A percentile compares a stretch with the other conserved stretches of the same genome.
Conservation (phyloP, 257 asterid genomes). For the Solanum pennellii region DNA sequence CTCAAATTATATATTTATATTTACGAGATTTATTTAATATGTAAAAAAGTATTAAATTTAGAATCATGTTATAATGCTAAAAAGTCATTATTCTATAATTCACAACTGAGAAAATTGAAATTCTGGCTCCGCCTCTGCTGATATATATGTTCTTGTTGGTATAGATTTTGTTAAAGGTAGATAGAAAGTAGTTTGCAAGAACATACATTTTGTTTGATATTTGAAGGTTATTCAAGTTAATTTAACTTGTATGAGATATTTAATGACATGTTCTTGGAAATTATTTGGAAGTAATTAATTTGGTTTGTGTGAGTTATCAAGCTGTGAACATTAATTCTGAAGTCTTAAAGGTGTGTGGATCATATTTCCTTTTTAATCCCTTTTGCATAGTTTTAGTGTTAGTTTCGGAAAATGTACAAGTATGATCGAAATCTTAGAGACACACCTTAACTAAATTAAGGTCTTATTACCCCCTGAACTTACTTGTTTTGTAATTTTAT, state of each 20-base stretch:
- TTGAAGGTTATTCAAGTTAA: background rate
- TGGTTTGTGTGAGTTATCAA: too few relatives aligned
- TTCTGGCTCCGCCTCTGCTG: background rate
- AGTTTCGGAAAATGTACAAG: too few relatives aligned
- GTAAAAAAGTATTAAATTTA: background rate
- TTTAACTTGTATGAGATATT: background rate
- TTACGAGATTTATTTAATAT: too few relatives aligned
- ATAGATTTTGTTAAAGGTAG: background rate
- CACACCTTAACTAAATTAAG: too few relatives aligned
- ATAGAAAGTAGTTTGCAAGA: background rate
- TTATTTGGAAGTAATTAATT: background rate
- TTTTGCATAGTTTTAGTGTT: too few relatives aligned
- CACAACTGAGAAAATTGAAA: background rate
- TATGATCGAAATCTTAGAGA: accelerated
- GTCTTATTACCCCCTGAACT: too few relatives aligned
- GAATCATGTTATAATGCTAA: background rate
- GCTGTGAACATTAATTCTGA: too few relatives aligned
- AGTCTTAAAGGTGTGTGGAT: too few relatives aligned
- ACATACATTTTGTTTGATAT: background rate
- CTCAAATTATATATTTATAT: background rate
- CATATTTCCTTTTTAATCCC: too few relatives aligned
- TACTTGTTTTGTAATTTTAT: too few relatives aligned
- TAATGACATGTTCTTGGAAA: background rate
- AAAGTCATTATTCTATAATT: background rate
- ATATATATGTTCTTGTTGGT: background rate